These are phyloP conservation scores for Penicillium polonicum DNA, from an alignment of 2,329 filamentous ascomycete species.

Conservation along the genomic window DNA sequence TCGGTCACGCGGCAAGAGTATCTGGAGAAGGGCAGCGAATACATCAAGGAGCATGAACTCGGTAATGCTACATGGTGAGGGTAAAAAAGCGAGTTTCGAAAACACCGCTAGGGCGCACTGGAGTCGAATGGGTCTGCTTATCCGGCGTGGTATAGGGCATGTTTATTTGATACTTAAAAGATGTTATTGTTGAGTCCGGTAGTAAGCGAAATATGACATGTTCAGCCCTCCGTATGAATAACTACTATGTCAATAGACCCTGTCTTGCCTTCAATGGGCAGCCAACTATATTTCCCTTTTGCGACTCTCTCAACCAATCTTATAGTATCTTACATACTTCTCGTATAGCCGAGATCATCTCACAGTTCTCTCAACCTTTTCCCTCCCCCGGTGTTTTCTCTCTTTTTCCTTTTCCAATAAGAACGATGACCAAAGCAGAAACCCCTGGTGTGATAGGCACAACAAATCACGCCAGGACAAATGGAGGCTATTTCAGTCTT, in stretches of 20 bases:
- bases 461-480: background rate
- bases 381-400: background rate
- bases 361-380: background rate
- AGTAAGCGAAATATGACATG: constrained; percentile 4
- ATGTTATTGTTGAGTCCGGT: constrained; percentile 1
- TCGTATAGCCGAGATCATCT: background rate
- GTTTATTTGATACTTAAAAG: constrained; percentile 7
- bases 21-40: constrained; percentile 86
- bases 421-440: background rate
- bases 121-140: constrained; percentile 17
- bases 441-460: background rate
- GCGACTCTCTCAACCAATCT: too few species aligned
- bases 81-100: constrained; percentile 1
- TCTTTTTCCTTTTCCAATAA: background rate
- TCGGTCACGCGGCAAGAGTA: constrained; percentile 81
- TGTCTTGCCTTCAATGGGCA: background rate
- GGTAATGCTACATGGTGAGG: constrained; percentile 37
- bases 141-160: constrained; percentile 9
- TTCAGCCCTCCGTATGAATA: background rate
- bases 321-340: too few species aligned
- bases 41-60: constrained; percentile 65
- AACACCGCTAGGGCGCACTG: constrained; percentile 22
- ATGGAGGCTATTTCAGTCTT: background rate
- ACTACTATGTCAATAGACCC: background rate
- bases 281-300: background rate